Conservation (phyloP, 768 basidiomycete genomes). For the Panus rudis region DNA sequence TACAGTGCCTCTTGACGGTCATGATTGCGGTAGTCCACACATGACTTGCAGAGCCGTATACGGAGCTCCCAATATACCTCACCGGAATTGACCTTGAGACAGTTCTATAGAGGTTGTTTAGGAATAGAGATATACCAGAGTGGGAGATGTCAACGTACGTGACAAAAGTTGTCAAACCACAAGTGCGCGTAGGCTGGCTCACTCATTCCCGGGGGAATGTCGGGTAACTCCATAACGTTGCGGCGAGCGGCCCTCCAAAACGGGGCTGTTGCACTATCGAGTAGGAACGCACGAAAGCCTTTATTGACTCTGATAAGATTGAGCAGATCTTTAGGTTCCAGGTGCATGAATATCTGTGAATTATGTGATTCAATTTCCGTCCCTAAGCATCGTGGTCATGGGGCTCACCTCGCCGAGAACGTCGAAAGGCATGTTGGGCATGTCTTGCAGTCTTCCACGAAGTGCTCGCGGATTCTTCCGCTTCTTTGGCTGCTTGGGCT, state of each 20-base stretch:
- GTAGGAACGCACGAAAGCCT: conserved; percentile 20
- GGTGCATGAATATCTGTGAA: conserved; percentile 21
- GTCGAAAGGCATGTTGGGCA: too few species aligned
- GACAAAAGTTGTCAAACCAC: background rate
- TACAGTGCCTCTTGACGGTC: too few species aligned
- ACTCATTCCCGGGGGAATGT: conserved; percentile 5
- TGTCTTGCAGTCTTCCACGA: too few species aligned
- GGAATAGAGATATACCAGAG: background rate
- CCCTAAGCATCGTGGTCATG: too few species aligned
- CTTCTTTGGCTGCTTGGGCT: too few species aligned
- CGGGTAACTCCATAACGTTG: conserved; percentile 3
- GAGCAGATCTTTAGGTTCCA: conserved; percentile 27
- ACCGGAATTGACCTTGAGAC: too few species aligned
- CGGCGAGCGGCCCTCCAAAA: conserved; percentile 20
- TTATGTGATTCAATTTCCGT: background rate
- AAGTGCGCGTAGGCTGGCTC: conserved; percentile 10
- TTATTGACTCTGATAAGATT: conserved; percentile 23
- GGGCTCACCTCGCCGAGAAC: too few species aligned
- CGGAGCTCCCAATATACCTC: too few species aligned
- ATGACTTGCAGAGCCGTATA: too few species aligned
- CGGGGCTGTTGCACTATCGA: conserved; percentile 12
- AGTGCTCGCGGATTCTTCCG: too few species aligned
- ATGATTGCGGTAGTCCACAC: too few species aligned
- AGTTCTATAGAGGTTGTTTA: background rate
- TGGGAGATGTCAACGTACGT: background rate